Evolutionary conservation across 1,284 basidiomycete species (phyloP).

Genomic region (Xerocomus minutiporus): DNA sequence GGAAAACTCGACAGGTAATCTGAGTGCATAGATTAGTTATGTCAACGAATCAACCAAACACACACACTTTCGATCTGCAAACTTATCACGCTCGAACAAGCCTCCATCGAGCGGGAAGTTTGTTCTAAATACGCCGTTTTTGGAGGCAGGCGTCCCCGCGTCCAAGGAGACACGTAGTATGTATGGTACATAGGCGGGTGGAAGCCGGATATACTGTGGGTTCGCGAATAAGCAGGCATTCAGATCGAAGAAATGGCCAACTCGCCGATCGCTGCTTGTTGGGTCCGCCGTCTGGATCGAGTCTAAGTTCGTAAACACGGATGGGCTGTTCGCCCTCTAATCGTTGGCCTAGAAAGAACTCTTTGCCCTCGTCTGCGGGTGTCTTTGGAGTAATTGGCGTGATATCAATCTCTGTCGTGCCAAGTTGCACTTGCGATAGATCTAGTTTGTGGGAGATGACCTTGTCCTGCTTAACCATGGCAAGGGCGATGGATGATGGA

Average conservation of each 20-base stretch:
- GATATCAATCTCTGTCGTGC: background rate
- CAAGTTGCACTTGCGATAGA: conserved; percentile 10
- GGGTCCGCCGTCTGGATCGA: conserved; percentile 89
- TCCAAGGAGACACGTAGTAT: conserved; percentile 85
- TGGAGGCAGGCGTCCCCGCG: conserved; percentile 83
- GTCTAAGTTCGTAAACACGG: conserved; percentile 76
- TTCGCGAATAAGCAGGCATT: conserved; percentile 11
- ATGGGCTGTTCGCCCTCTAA: conserved; percentile 59
- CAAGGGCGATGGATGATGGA: background rate
- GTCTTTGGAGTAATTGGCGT: conserved; percentile 64
- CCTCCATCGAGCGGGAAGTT: conserved; percentile 94
- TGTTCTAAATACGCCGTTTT: conserved; percentile 87
- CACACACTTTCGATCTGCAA: conserved; percentile 69
- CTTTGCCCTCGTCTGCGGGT: conserved; percentile 86
- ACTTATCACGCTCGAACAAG: conserved; percentile 72
- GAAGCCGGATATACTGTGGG: conserved; percentile 85
- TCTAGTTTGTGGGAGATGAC: conserved; percentile 2
- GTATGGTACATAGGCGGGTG: conserved; percentile 85
- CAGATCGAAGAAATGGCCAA: conserved; percentile 15
- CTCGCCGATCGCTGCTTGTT: conserved; percentile 77
- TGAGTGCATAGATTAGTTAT: conserved; percentile 31
- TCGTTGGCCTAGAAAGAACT: conserved; percentile 71
- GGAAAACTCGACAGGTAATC: conserved; percentile 75
- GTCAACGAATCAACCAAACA: background rate
- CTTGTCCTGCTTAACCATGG: conserved; percentile 8